phyloP scores from a whole-genome alignment of 331 rosid genomes.

The Cucumis variabilis region DNA sequence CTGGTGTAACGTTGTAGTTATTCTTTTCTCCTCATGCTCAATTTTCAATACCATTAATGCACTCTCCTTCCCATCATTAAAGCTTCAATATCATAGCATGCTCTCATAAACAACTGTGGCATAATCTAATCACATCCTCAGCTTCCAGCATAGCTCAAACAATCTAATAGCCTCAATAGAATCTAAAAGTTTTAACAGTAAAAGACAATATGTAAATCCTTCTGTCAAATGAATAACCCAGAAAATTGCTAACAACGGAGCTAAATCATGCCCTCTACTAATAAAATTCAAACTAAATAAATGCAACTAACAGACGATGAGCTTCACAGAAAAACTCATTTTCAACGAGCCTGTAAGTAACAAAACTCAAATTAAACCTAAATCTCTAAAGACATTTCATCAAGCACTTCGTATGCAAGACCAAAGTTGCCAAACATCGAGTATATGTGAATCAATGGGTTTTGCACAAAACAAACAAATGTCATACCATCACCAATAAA shows the following conservation, averaged over 20 bases:
- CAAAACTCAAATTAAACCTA: conserved; percentile 55
- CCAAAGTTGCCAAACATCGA: conserved; percentile 39
- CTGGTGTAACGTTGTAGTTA: no score
- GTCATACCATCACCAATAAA: no score
- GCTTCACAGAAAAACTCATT: neutral
- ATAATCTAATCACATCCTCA: conserved; percentile 48
- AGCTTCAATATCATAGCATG: conserved; percentile 60
- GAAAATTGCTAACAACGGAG: neutral
- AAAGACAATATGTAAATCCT: neutral
- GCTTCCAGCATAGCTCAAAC: conserved; percentile 52
- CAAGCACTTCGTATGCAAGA: conserved; percentile 53
- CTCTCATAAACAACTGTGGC: conserved; percentile 51
- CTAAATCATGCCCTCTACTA: neutral
- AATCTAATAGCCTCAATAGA: conserved; percentile 44
- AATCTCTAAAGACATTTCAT: conserved; percentile 56
- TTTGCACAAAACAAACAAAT: conserved; percentile 48
- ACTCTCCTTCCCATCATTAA: conserved; percentile 48
- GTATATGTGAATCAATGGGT: conserved; percentile 49
- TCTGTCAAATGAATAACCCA: neutral
- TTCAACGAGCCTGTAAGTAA: conserved; percentile 53
- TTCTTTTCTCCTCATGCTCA: no score
- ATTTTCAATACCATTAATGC: no score
- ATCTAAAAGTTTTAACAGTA: neutral
- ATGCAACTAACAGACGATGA: neutral
- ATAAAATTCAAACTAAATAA: neutral